Evolutionary conservation across 1,139 yeast species (phyloP).

Genomic region (Blastobotrys persicus): DNA sequence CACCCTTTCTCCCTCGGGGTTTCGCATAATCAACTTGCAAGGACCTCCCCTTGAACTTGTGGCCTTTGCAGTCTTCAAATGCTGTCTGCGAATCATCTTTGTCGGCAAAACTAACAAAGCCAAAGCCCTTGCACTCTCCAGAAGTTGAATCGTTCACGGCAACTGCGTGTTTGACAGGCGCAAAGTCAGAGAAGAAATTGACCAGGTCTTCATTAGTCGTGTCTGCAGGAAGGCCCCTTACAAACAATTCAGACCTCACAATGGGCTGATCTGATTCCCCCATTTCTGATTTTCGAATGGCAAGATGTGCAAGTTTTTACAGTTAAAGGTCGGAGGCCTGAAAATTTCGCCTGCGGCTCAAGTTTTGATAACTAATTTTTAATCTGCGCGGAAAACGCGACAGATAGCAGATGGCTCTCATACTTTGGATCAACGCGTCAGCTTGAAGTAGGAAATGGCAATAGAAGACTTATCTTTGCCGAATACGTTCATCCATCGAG

Average conservation of each 20-base stretch:
- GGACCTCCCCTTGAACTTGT: constrained; percentile 59
- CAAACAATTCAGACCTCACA: constrained; percentile 53
- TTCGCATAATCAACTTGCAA: constrained; percentile 85
- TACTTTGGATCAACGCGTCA: not conserved
- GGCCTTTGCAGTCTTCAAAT: constrained; percentile 60
- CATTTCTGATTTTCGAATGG: not conserved
- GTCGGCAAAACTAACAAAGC: constrained; percentile 84
- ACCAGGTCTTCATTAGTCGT: constrained; percentile 80
- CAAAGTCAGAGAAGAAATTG: constrained; percentile 83
- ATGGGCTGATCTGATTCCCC: not conserved
- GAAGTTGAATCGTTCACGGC: constrained; percentile 77
- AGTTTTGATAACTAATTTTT: too few relatives aligned
- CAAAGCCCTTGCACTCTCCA: constrained; percentile 78
- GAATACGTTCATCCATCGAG: constrained; percentile 20
- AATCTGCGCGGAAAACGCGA: not conserved
- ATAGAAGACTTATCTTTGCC: constrained; percentile 18
- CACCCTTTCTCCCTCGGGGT: constrained; percentile 76
- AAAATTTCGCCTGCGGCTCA: constrained; percentile 3
- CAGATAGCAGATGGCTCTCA: too few relatives aligned
- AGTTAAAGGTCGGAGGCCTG: not conserved
- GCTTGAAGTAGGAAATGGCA: not conserved
- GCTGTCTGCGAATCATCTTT: constrained; percentile 86
- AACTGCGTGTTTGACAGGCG: constrained; percentile 94
- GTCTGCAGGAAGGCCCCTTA: constrained; percentile 74
- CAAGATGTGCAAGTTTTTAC: not conserved